Evolutionary conservation across 805 yeast species (phyloP), one percentile per base, ranked within the genome.

Genomic region (Candida taoyuanica): DNA sequence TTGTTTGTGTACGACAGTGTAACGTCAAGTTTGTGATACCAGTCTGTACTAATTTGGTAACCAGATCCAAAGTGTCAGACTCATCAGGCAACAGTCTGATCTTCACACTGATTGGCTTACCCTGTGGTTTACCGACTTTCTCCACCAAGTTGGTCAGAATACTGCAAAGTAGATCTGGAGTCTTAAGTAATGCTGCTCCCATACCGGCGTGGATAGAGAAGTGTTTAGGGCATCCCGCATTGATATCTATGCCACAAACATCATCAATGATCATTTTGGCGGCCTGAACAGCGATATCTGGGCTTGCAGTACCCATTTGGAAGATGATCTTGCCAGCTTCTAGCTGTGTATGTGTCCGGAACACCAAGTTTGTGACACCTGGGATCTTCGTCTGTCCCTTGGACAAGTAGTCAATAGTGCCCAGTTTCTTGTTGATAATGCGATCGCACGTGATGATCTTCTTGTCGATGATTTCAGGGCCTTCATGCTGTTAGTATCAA

Each of bases 191-290:
- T 1, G 96, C 97, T 3, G 98, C 96, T 5, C 98, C 98, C 98
- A 93, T 93, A 1, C 98, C 98, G 0, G 94, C 71, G 60, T 93
- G 98, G 3, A 88, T 72, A 1, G 95, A 84, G 54, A 93, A 93
- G 49, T 88, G 97, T 58, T 91, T 93, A 3, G 98, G 98, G 63
- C 98, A 93, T 5, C 98, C 98, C 20, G 96, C 87, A 59, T 93
- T 93, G 41, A 93, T 71, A 58, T 93, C 98, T 5, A 93, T 83
- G 7, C 95, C 98, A 46, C 78, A 88, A 3, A 93, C 98, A 59
- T 93, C 98, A 2, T 68, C 55, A 7, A 89, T 86, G 3, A 93
- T 85, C 30, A 81, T 70, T 37, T 73, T 64, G 0, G 95, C 97
- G 1, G 97, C 98, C 44, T 81, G 67, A 1, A 88, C 95, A 0